These are phyloP conservation scores for Pisolithus marmoratus DNA, from an alignment of 768 basidiomycete genomes.

Conservation along the genomic window DNA sequence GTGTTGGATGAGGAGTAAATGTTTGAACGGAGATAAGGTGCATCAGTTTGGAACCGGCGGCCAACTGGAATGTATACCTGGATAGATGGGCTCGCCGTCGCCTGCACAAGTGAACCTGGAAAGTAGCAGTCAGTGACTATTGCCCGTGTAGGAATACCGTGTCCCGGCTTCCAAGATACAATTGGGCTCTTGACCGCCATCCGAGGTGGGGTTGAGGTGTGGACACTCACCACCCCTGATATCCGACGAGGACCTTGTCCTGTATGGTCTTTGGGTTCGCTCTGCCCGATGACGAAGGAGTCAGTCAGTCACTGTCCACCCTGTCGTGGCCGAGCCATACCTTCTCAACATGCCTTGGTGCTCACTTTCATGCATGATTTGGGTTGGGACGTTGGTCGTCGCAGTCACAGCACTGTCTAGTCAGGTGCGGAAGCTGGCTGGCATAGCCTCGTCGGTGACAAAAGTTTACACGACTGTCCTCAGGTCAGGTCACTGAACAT, in stretches of 20 bases:
- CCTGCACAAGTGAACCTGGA: slow-evolving; percentile 67
- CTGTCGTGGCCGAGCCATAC: slow-evolving; percentile 2
- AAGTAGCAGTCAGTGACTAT: neutral
- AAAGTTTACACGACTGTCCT: too few species aligned
- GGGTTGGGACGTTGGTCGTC: too few species aligned
- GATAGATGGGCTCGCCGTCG: slow-evolving; percentile 62
- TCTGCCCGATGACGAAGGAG: slow-evolving; percentile 23
- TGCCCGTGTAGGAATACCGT: neutral
- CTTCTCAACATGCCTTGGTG: slow-evolving; percentile 4
- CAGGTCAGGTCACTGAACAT: too few species aligned
- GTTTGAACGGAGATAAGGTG: neutral
- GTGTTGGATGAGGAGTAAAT: too few species aligned
- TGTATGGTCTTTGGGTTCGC: slow-evolving; percentile 74
- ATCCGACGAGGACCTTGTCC: slow-evolving; percentile 79
- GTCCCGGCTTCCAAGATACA: neutral
- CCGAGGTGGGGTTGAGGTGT: too few species aligned
- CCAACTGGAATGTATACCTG: slow-evolving; percentile 34
- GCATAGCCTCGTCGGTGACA: too few species aligned
- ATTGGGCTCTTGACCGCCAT: neutral
- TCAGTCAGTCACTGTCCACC: neutral
- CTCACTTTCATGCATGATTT: neutral
- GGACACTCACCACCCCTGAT: slow-evolving; percentile 72
- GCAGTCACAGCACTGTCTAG: too few species aligned
- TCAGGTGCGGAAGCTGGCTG: too few species aligned
- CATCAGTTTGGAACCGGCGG: neutral